A percentile compares a stretch with the other conserved stretches of the same genome.
Conservation (phyloP, 768 basidiomycete species). For the Amyloporia xantha region DNA sequence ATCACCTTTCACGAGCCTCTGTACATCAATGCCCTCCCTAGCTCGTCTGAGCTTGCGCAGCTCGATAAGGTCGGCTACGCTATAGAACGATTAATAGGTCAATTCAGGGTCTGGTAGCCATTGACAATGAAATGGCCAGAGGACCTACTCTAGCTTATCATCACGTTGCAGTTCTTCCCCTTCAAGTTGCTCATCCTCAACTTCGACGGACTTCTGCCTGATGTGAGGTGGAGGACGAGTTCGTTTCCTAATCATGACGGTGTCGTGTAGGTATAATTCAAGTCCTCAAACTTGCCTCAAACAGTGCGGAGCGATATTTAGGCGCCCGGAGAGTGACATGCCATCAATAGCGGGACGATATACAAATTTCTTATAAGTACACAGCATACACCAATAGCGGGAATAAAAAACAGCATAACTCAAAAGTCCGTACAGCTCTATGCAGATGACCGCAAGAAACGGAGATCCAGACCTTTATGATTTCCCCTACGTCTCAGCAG, state of each 20-base stretch:
- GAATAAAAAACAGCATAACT: too few relatives aligned
- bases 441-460: too few relatives aligned
- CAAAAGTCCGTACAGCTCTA: too few relatives aligned
- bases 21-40: conserved; percentile 78
- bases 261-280: not conserved
- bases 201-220: conserved; percentile 43
- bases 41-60: conserved; percentile 68
- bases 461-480: too few relatives aligned
- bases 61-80: conserved; percentile 79
- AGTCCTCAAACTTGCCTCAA: too few relatives aligned
- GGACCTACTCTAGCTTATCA: conserved; percentile 19
- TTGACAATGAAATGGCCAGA: not conserved
- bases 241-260: conserved; percentile 66
- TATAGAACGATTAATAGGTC: conserved; percentile 22
- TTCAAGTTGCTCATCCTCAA: conserved; percentile 24
- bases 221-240: conserved; percentile 54
- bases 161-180: conserved; percentile 23
- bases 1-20: conserved; percentile 82
- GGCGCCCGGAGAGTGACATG: too few relatives aligned
- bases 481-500: not conserved
- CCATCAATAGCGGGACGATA: too few relatives aligned
- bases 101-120: conserved; percentile 3
- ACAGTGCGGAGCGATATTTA: too few relatives aligned
- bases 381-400: too few relatives aligned
- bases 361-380: too few relatives aligned